Evolutionary conservation across 108 stramenopile species (phyloP).

Genomic region (Conticribra guillardii): DNA sequence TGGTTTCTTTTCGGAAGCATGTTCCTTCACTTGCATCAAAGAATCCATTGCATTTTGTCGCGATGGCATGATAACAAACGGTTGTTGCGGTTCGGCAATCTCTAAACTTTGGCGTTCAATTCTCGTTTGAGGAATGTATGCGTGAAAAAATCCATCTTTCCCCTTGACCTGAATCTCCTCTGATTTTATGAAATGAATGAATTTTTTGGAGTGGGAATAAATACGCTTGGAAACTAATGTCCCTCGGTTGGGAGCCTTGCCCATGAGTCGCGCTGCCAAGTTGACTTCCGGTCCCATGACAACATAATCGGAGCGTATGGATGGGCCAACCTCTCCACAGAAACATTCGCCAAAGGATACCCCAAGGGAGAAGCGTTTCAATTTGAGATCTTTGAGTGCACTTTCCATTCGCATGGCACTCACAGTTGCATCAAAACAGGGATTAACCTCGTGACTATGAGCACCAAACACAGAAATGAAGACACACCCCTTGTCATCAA

Average conservation of each 20-base stretch:
- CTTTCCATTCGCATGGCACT: slow-evolving; percentile 57
- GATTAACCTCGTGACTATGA: slow-evolving; percentile 54
- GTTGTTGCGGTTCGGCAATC: slow-evolving; percentile 41
- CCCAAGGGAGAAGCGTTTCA: slow-evolving; percentile 50
- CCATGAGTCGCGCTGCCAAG: slow-evolving; percentile 57
- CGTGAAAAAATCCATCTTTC: slow-evolving; percentile 52
- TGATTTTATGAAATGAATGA: slow-evolving; percentile 47
- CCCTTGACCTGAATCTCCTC: slow-evolving; percentile 55
- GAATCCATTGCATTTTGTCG: slow-evolving; percentile 51
- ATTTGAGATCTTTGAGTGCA: slow-evolving; percentile 47
- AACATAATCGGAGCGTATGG: slow-evolving; percentile 50
- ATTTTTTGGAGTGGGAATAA: slow-evolving; percentile 52
- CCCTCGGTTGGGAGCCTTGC: slow-evolving; percentile 52
- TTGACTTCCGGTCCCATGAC: slow-evolving; percentile 67
- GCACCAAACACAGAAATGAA: slow-evolving; percentile 64
- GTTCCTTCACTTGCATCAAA: slow-evolving; percentile 28
- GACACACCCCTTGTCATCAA: slow-evolving; percentile 63
- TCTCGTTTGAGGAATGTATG: slow-evolving; percentile 46
- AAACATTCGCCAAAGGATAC: slow-evolving; percentile 60
- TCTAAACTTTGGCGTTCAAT: slow-evolving; percentile 40
- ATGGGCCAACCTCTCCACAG: slow-evolving; percentile 57
- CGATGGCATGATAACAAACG: slow-evolving; percentile 53
- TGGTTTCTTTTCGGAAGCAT: slow-evolving; percentile 20
- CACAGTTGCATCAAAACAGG: slow-evolving; percentile 53
- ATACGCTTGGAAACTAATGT: slow-evolving; percentile 58